Evolutionary conservation across 371 early-diverging fungal species (phyloP), one percentile per base, ranked within the genome.

Genomic region (Mucor indicus): DNA sequence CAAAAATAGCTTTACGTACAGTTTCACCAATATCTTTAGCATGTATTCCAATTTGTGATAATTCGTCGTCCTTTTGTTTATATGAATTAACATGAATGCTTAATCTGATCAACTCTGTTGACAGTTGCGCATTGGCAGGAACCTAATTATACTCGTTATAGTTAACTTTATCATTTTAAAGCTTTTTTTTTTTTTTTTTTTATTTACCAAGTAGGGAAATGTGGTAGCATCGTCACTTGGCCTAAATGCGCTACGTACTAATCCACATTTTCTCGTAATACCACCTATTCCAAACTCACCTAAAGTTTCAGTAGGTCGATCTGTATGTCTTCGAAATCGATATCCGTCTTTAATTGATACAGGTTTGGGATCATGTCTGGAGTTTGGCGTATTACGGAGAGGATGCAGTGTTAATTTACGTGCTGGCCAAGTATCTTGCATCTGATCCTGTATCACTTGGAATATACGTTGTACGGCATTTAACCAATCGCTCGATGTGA

Each of bases 221-320:
- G 68, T 74, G 7, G 80, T 74, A 6, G 79, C 66, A 50, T 84
- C 85, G 42, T 85, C 85, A 13, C 76, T 77, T 1, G 84, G 83
- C 42, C 85, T 50, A 65, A 85, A 85, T 36, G 79, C 62, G 11
- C 77, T 76, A 33, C 65, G 65, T 0, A 81, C 64, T 46, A 85
- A 57, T 12, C 84, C 85, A 38, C 75, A 77, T 39, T 59, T 59
- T 21, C 51, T 67, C 8, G 67, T 69, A 3, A 80, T 73, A 6
- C 73, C 72, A 5, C 81, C 83, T 11, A 63, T 30, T 6, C 82
- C 81, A 40, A 62, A 62, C n/a, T 68, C 64, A 30, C 74, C 73
- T 41, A 79, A 57, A 23, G 82, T 82, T 47, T 83, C 85, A 0
- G 72, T 80, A 0, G 83, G 60, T 48, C 53, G 27, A 43, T 76